A percentile compares a stretch with the other conserved stretches of the same genome.
phyloP scores from a whole-genome alignment of 2,329 filamentous ascomycete genomes.

The Gaeumannomyces tritici region DNA sequence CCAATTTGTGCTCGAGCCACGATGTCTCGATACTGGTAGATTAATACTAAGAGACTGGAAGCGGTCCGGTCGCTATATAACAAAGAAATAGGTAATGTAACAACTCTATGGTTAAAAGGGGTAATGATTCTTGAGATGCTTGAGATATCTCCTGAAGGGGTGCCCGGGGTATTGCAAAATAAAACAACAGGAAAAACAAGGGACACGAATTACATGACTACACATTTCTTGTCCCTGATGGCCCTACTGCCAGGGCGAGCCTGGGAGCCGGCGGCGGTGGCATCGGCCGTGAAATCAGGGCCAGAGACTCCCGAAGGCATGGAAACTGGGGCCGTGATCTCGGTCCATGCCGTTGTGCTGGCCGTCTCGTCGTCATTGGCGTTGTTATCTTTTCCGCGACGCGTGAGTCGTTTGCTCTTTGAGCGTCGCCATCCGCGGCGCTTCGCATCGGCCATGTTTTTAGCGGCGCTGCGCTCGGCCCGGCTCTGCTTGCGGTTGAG shows the following conservation, averaged over 20 bases:
- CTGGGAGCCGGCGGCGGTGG: neutral
- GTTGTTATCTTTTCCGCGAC: slow-evolving; percentile 23
- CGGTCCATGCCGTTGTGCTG: slow-evolving; percentile 38
- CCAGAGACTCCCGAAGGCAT: slow-evolving; percentile 2
- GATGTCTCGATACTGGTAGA: neutral
- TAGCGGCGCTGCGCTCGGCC: slow-evolving; percentile 49
- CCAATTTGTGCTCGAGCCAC: too few species aligned
- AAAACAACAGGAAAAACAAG: neutral
- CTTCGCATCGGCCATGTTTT: slow-evolving; percentile 53
- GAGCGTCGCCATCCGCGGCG: slow-evolving; percentile 40
- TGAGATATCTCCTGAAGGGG: neutral
- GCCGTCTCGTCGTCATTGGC: slow-evolving; percentile 27
- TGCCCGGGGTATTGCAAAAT: neutral
- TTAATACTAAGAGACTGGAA: neutral
- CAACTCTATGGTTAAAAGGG: too few species aligned
- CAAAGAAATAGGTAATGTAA: too few species aligned
- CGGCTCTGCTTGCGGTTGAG: slow-evolving; percentile 41
- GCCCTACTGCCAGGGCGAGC: slow-evolving; percentile 3
- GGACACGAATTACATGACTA: slow-evolving; percentile 8
- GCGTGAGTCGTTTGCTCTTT: slow-evolving; percentile 20
- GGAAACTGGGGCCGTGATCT: slow-evolving; percentile 26
- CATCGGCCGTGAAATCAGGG: neutral
- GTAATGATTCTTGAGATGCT: neutral
- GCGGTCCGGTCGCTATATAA: too few species aligned
- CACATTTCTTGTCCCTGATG: slow-evolving; percentile 9